phyloP scores from a whole-genome alignment of 768 basidiomycete genomes.

The Clitopilus hobsonii region DNA sequence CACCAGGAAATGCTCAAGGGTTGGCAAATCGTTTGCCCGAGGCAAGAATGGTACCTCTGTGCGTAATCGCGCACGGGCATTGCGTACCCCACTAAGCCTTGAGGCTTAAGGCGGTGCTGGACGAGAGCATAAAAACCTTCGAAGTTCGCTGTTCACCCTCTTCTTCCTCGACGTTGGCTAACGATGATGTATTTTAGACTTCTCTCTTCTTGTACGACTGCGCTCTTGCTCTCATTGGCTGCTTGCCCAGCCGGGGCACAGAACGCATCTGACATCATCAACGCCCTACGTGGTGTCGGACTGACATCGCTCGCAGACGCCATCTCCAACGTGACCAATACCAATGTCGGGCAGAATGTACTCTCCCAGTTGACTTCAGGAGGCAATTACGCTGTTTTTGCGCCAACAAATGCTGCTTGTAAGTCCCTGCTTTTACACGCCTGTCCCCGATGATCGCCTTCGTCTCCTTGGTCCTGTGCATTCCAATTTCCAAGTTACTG shows the following conservation, averaged over 20 bases:
- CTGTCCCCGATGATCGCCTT: neutral
- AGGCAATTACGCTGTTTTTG: conserved; percentile 14
- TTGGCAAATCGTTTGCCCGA: no score
- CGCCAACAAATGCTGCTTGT: conserved; percentile 17
- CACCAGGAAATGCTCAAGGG: no score
- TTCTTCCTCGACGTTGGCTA: conserved; percentile 5
- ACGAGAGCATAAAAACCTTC: no score
- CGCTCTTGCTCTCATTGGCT: neutral
- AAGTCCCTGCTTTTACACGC: conserved; percentile 1
- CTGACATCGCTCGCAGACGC: neutral
- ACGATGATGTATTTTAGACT: conserved; percentile 3
- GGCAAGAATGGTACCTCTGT: no score
- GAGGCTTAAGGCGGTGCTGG: no score
- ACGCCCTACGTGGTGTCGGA: neutral
- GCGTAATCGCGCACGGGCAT: no score
- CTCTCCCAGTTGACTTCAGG: neutral
- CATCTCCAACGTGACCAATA: neutral
- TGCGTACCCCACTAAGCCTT: no score
- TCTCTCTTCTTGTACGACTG: neutral
- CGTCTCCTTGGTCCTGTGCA: neutral
- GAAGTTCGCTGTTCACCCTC: no score
- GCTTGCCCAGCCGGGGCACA: neutral
- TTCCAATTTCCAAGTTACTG: neutral
- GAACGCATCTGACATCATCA: neutral
- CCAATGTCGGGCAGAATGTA: neutral